A percentile compares a stretch with the other conserved stretches of the same genome.
phyloP scores from a whole-genome alignment of 805 yeast genomes.

The Isabelozyma pseudorhagii region DNA sequence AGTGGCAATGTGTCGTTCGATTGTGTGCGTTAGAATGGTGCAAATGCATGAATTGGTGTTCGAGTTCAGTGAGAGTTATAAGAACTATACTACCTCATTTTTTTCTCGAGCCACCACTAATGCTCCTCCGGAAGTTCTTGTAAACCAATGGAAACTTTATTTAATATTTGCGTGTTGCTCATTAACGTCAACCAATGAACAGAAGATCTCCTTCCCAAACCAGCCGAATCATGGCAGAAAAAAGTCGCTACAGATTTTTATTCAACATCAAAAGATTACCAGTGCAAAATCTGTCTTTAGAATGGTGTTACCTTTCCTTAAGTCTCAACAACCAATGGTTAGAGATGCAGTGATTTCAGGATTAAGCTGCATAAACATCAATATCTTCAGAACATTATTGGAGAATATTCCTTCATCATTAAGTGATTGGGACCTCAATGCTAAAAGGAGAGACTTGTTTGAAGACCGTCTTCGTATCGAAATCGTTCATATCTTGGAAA shows the following conservation, averaged over 20 bases:
- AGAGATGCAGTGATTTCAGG: conserved; percentile 90
- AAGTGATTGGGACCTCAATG: conserved; percentile 41
- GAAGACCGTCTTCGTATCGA: conserved; percentile 64
- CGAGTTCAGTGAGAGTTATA: conserved; percentile 48
- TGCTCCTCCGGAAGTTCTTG: conserved; percentile 63
- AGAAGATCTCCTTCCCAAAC: conserved; percentile 55
- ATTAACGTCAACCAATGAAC: conserved; percentile 84
- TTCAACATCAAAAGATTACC: conserved; percentile 88
- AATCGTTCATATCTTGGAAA: conserved; percentile 67
- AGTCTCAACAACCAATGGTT: conserved; percentile 63
- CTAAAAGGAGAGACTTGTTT: conserved; percentile 24
- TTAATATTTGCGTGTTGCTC: conserved; percentile 90
- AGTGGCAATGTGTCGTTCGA: conserved; percentile 87
- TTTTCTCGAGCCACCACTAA: conserved; percentile 23
- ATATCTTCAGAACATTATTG: conserved; percentile 77
- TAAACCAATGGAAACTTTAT: conserved; percentile 87
- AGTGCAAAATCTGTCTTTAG: conserved; percentile 88
- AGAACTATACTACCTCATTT: conserved; percentile 33
- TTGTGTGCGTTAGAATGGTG: conserved; percentile 83
- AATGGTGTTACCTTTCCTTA: conserved; percentile 79
- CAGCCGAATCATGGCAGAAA: conserved; percentile 66
- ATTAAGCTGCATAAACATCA: conserved; percentile 82
- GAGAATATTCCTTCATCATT: conserved; percentile 69
- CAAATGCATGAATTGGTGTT: conserved; percentile 74
- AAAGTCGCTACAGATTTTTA: conserved; percentile 73